Evolutionary conservation across 2,329 filamentous ascomycete genomes (phyloP).

Genomic region (Bipolaris zeicola): DNA sequence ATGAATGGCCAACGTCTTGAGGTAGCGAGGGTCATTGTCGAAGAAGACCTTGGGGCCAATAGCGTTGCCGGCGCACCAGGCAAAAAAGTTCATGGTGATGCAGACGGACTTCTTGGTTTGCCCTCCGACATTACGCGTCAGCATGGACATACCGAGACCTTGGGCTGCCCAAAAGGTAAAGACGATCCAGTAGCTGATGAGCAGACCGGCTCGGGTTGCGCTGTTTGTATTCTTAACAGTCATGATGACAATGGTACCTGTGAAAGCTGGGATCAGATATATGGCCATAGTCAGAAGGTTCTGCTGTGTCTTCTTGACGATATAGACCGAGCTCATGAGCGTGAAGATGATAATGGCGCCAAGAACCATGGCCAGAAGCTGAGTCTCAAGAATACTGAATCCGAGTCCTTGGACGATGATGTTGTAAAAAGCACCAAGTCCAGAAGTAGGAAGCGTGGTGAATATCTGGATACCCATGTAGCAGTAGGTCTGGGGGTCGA

Average conservation of each 20-base stretch:
- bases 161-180: constrained; percentile 79
- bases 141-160: constrained; percentile 69
- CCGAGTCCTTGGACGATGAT: constrained; percentile 74
- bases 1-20: constrained; percentile 72
- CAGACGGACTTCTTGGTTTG: constrained; percentile 75
- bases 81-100: constrained; percentile 72
- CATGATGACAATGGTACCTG: constrained; percentile 74
- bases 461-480: constrained; percentile 69
- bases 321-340: constrained; percentile 67
- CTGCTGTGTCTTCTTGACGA: constrained; percentile 72
- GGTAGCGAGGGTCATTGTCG: constrained; percentile 67
- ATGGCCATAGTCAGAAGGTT: constrained; percentile 70
- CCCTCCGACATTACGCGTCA: constrained; percentile 72
- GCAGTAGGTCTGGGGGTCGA: constrained; percentile 65
- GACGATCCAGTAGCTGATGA: constrained; percentile 77
- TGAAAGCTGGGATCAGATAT: constrained; percentile 70
- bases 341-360: constrained; percentile 76
- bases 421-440: constrained; percentile 74
- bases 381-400: constrained; percentile 70
- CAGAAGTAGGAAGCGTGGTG: constrained; percentile 74
- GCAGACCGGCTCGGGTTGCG: constrained; percentile 67
- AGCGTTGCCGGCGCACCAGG: constrained; percentile 71
- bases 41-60: constrained; percentile 58
- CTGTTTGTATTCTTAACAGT: constrained; percentile 65
- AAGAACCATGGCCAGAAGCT: constrained; percentile 75